Conservation (phyloP, 768 basidiomycete species). For the Boletus speciosus region DNA sequence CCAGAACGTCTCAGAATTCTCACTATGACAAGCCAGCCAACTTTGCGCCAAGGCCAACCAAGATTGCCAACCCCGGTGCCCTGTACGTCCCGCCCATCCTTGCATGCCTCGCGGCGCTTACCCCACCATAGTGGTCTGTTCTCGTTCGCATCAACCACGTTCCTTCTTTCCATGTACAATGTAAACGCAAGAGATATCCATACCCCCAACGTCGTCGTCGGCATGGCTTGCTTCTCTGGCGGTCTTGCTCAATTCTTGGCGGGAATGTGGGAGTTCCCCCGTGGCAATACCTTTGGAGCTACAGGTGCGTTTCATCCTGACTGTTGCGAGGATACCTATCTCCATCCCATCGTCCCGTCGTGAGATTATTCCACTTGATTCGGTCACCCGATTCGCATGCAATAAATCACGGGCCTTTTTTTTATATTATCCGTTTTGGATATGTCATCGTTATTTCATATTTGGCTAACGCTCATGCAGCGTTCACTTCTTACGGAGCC, state of each 20-base stretch:
- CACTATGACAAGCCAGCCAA: constrained; percentile 18
- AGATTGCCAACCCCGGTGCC: constrained; percentile 54
- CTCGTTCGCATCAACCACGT: constrained; percentile 80
- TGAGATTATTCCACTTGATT: neutral
- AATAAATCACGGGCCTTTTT: neutral
- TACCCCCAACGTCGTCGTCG: constrained; percentile 69
- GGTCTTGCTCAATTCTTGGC: constrained; percentile 84
- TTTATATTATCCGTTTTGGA: neutral
- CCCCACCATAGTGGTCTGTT: constrained; percentile 57
- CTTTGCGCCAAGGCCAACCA: constrained; percentile 28
- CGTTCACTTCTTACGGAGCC: constrained; percentile 79
- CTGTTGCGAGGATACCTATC: neutral
- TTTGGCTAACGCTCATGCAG: constrained; percentile 32
- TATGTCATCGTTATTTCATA: neutral
- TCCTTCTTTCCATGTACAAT: constrained; percentile 77
- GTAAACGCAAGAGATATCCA: constrained; percentile 49
- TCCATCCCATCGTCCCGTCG: neutral
- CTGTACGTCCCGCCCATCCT: constrained; percentile 23
- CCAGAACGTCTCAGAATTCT: constrained; percentile 15
- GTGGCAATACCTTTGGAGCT: constrained; percentile 67
- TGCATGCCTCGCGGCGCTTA: neutral
- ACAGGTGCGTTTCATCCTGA: constrained; percentile 47
- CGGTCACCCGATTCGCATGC: neutral
- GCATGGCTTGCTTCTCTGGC: constrained; percentile 83
- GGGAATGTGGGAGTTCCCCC: constrained; percentile 84